Conservation (phyloP, 495 filamentous ascomycete genomes). For the Lasiosphaeriaceae sp. region DNA sequence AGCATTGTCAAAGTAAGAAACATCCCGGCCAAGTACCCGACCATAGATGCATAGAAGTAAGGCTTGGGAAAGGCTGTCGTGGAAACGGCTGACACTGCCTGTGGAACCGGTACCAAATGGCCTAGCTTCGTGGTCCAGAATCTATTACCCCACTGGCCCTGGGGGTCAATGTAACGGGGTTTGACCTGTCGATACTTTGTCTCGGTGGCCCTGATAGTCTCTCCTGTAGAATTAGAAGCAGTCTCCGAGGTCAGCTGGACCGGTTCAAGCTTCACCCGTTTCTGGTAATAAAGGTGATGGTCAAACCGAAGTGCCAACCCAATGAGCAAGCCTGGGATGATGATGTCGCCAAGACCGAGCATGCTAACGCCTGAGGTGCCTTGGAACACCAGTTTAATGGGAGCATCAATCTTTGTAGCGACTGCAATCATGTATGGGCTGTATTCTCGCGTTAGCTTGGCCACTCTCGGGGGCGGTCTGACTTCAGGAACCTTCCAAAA, state of each 20-base stretch:
- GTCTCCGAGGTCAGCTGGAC: slow-evolving; percentile 31
- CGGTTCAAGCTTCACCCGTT: slow-evolving; percentile 33
- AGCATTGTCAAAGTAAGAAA: slow-evolving; percentile 71
- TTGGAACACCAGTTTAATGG: slow-evolving; percentile 89
- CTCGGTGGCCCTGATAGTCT: slow-evolving; percentile 24
- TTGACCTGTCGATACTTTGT: slow-evolving; percentile 41
- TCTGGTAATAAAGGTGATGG: slow-evolving; percentile 74
- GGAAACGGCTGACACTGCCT: slow-evolving; percentile 39
- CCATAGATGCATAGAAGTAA: slow-evolving; percentile 78
- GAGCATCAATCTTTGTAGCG: slow-evolving; percentile 82
- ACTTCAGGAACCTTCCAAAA: background rate
- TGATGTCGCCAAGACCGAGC: slow-evolving; percentile 90
- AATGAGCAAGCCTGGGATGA: slow-evolving; percentile 91
- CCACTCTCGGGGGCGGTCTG: background rate
- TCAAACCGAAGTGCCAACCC: slow-evolving; percentile 86
- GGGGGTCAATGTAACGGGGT: slow-evolving; percentile 54
- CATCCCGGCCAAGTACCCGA: slow-evolving; percentile 81
- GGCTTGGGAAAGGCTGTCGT: slow-evolving; percentile 68
- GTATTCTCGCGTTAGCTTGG: slow-evolving; percentile 9
- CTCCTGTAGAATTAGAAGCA: slow-evolving; percentile 30
- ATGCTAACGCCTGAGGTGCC: slow-evolving; percentile 66
- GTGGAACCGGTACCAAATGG: slow-evolving; percentile 29
- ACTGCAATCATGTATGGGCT: slow-evolving; percentile 92
- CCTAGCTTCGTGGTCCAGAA: slow-evolving; percentile 64
- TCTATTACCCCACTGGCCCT: slow-evolving; percentile 75